Evolutionary conservation across 768 basidiomycete genomes (phyloP).

Genomic region (Boletus insuetus): DNA sequence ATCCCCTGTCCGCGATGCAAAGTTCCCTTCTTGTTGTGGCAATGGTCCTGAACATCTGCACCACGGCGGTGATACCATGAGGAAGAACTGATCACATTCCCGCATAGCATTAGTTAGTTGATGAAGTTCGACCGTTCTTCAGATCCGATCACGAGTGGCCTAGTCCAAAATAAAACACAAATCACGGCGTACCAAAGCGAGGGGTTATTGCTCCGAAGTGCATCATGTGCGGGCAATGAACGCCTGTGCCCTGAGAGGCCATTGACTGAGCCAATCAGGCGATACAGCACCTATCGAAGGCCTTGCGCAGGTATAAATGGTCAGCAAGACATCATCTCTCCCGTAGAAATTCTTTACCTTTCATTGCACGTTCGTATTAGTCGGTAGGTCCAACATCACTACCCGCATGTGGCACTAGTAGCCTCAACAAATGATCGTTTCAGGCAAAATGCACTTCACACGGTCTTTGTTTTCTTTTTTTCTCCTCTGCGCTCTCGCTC

Average conservation of each 20-base stretch:
- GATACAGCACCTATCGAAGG: not conserved
- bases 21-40: not conserved
- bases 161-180: not conserved
- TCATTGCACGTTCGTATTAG: not conserved
- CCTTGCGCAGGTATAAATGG: not conserved
- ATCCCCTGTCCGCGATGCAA: no score
- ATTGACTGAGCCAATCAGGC: no score
- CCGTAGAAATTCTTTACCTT: not conserved
- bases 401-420: not conserved
- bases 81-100: not conserved
- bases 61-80: no score
- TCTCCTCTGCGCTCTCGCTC: not conserved
- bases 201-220: not conserved
- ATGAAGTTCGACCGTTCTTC: not conserved
- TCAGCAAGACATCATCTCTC: not conserved
- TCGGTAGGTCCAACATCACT: not conserved
- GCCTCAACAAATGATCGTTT: not conserved
- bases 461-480: not conserved
- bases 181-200: not conserved
- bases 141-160: not conserved
- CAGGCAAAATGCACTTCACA: conserved; percentile 1
- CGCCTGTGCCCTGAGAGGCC: not conserved
- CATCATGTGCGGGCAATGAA: not conserved
- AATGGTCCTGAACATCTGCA: not conserved
- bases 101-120: not conserved